Evolutionary conservation across 805 yeast genomes (phyloP).

Genomic region (Saccharomycopsis javanensis): DNA sequence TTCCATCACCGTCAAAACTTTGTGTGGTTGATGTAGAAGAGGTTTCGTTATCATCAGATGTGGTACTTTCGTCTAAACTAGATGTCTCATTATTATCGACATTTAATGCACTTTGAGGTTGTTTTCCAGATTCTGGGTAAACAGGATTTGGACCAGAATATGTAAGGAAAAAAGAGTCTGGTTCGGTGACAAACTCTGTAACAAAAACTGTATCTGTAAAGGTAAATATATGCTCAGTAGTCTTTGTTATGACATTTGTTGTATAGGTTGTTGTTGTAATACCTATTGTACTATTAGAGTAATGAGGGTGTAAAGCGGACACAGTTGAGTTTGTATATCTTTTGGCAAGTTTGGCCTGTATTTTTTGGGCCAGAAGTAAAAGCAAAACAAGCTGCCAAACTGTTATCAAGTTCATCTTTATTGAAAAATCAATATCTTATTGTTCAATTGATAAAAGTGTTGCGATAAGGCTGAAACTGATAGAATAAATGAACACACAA

Average conservation of each 20-base stretch:
- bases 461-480: not conserved
- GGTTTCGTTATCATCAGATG: not conserved
- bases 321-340: constrained; percentile 1
- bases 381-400: not conserved
- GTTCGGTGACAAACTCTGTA: not conserved
- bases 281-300: not conserved
- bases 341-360: constrained; percentile 1
- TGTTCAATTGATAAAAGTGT: not conserved
- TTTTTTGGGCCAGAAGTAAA: not conserved
- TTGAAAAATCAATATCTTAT: not conserved
- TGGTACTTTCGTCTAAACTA: not conserved
- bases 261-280: not conserved
- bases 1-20: not conserved
- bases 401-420: not conserved
- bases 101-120: not conserved
- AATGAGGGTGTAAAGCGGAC: not conserved
- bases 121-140: not conserved
- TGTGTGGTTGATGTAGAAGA: not conserved
- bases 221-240: not conserved
- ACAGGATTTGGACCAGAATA: not conserved
- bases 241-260: not conserved
- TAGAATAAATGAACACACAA: too few species aligned
- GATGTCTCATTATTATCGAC: not conserved
- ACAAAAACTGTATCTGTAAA: not conserved
- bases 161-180: not conserved